These are phyloP conservation scores for Filobasidium floriforme DNA, from an alignment of 768 basidiomycete species.

Conservation along the genomic window DNA sequence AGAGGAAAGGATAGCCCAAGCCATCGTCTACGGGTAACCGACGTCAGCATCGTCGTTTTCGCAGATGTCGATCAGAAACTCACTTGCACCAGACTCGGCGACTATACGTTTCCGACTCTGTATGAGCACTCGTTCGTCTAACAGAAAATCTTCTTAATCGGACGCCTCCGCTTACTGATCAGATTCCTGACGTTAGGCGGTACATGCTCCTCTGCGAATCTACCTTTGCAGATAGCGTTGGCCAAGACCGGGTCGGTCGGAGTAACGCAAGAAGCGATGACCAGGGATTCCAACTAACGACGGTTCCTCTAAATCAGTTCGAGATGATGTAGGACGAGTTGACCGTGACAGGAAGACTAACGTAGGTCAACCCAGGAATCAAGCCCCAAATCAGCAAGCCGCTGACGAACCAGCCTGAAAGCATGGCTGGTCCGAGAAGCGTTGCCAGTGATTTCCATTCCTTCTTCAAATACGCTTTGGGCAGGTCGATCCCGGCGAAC, in stretches of 20 bases:
- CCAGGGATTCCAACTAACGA: slow-evolving; percentile 40
- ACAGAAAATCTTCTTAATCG: too few species aligned
- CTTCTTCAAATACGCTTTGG: slow-evolving; percentile 45
- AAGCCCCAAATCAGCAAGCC: slow-evolving; percentile 45
- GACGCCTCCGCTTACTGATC: slow-evolving; percentile 26
- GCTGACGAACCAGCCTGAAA: slow-evolving; percentile 45
- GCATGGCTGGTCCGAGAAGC: slow-evolving; percentile 47
- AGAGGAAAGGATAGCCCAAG: slow-evolving; percentile 46
- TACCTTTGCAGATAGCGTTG: slow-evolving; percentile 42
- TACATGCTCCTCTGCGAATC: slow-evolving; percentile 46
- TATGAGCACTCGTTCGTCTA: too few species aligned
- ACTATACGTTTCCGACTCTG: slow-evolving; percentile 23
- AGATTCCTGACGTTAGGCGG: slow-evolving; percentile 46
- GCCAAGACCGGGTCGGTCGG: slow-evolving; percentile 49
- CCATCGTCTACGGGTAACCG: background rate
- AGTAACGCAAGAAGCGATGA: slow-evolving; percentile 46
- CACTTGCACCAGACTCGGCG: slow-evolving; percentile 48
- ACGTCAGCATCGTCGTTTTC: background rate
- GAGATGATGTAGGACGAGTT: background rate
- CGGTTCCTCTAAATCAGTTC: background rate
- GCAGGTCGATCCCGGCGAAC: slow-evolving; percentile 41
- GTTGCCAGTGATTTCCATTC: slow-evolving; percentile 43
- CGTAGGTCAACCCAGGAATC: slow-evolving; percentile 45
- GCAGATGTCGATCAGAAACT: slow-evolving; percentile 35
- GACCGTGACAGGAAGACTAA: slow-evolving; percentile 14